These are phyloP conservation scores for Colletotrichum graminicola DNA, from an alignment of 2,329 filamentous ascomycete genomes.

Conservation along the genomic window DNA sequence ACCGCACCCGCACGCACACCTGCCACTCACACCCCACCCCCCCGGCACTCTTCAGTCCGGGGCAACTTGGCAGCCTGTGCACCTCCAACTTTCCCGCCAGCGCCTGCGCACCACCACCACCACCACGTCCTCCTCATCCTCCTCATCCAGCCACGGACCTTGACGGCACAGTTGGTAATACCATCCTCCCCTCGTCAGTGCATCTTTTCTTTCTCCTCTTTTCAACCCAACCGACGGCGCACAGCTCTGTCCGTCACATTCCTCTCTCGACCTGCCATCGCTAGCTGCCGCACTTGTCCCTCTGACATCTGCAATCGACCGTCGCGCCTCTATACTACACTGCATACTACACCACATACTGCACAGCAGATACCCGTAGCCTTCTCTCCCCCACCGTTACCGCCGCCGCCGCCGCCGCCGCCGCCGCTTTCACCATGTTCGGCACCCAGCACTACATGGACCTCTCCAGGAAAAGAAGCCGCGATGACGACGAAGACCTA, in stretches of 20 bases:
- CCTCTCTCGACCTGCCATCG: background rate
- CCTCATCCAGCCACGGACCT: slow-evolving; percentile 7
- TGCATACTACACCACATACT: background rate
- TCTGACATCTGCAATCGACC: background rate
- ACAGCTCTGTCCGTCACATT: background rate
- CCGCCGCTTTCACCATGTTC: slow-evolving; percentile 21
- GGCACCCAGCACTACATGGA: slow-evolving; percentile 25
- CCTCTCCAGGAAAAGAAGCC: slow-evolving; percentile 33
- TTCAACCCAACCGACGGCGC: background rate
- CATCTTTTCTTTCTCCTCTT: background rate
- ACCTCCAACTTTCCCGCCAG: slow-evolving; percentile 3
- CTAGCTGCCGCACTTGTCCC: slow-evolving; percentile 1
- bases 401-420: too few relatives aligned
- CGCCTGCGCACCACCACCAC: background rate
- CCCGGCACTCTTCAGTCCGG: slow-evolving; percentile 42
- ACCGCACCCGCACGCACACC: background rate
- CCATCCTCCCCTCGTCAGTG: slow-evolving; percentile 10
- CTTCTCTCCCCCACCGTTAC: background rate
- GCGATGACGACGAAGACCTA: slow-evolving; percentile 60
- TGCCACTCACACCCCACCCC: slow-evolving; percentile 16
- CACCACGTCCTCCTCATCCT: background rate
- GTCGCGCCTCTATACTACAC: background rate
- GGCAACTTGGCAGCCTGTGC: slow-evolving; percentile 31
- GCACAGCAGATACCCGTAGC: slow-evolving; percentile 9
- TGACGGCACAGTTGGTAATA: slow-evolving; percentile 12